Evolutionary conservation across 495 filamentous ascomycete species (phyloP), one percentile per base, ranked within the genome.

Genomic region (Daldinia concentrica): DNA sequence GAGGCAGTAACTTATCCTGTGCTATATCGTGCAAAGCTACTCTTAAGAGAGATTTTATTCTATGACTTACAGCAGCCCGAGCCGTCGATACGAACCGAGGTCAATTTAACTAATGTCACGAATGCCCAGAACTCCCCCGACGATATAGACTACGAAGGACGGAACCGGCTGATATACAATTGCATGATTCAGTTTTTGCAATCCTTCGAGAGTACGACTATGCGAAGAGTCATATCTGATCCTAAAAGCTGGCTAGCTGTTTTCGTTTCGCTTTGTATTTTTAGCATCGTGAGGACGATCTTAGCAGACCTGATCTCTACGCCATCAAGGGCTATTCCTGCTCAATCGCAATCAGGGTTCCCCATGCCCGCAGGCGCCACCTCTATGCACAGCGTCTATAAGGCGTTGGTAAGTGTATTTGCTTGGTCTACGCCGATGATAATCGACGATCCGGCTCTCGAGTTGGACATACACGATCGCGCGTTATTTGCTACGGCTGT

Each of bases 241-340:
- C 74, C 79, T 1, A 82, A 78, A 64, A 79, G 64, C 41, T 85
- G 83, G 83, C 66, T 84, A 3, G 81, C 83, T n/a, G 64, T 78
- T 22, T 83, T 85, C 58, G 75, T 82, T 60, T 83, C 83, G 4
- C 72, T 85, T 29, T 85, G 82, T 69, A 83, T 85, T 41, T 85
- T 85, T 59, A 84, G 81, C 72, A 71, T 84, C n/a, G 80, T 84
- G 36, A 80, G 79, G 60, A 84, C 83, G 6, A 74, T 85, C 0
- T 68, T 85, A 12, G 78, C 80, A 11, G 83, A 85, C 62, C 68
- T 82, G 14, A 79, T 80, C 17, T 76, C 80, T 36, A 79, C 79
- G 52, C 73, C 75, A 2, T 74, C 69, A 26, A 65, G 72, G 45
- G 54, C 55, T 2, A 73, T 79, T 37, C 57, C 75, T 27, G 48